Evolutionary conservation across 306 rosid species (phyloP), one percentile per base, ranked within the genome.

Genomic region (Oxytropis ochrocephala): DNA sequence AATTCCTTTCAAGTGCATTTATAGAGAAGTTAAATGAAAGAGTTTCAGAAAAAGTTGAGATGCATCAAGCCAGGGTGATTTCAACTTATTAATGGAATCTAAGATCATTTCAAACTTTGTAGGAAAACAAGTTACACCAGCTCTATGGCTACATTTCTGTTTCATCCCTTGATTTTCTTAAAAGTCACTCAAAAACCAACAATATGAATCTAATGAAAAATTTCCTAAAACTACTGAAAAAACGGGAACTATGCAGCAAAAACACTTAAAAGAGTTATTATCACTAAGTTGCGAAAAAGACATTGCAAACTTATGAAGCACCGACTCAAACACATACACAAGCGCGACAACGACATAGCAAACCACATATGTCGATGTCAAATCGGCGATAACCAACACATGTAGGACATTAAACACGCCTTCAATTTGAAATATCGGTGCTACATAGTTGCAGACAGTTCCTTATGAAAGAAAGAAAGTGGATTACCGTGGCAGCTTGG

Each of bases 401-500:
- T 24, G 29, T 24, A 3, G 29, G 2, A 24, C 29, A 24, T 4
- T 4, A 24, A 0, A 1, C 29, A 24, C 3, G 3, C 29, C 2
- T 24, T 24, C 29, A 24, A 24, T 24, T 24, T 24, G 29, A 24
- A 24, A 4, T 24, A 24, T 24, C 3, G 29, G 3, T 24, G 29
- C 29, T 24, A 24, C 3, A 24, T 24, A 24, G 2, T 24, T 24
- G 29, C 29, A 24, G 29, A 4, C 29, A 24, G 29, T 24, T 24
- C 29, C 29, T 24, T 38, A 38, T 2, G 10, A 7, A 38, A 38
- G 43, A 38, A 12, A 46, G 51, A 27, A 63, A 12, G 0, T 32
- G 8, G 27, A 24, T 36, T 79, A 92, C 92, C 30, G 92, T 87
- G 60, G 97, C 95, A 32, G 96, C 95, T 81, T 87, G 83, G 66